Evolutionary conservation across 1,284 basidiomycete genomes (phyloP), one percentile per base, ranked within the genome.

Genomic region (Trichosporon coremiiforme): DNA sequence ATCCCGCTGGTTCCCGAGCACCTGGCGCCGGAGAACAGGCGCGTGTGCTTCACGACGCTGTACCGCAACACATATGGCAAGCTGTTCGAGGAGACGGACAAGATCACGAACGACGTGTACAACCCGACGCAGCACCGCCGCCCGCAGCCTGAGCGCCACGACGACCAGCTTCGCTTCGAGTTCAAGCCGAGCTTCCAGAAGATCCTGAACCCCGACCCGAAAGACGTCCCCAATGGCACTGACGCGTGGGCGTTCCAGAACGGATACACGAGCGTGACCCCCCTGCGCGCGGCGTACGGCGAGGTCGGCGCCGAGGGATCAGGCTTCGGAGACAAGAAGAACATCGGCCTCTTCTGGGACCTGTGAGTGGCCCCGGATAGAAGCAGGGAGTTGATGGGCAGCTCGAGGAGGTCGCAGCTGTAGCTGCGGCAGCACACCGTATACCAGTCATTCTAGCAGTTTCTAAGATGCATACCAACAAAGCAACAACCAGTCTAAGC

Each of bases 111-210:
- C 62, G 45, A 47, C 47, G 50, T 50, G 33, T 36, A 29, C 62
- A 68, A 57, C 60, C 66, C 64, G 45, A 62, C 72, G 35, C 33
- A 69, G 55, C 57, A 60, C 8, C 57, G 67, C 62, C 41, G 65
- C 5, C 65, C 69, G 50, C 35, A 68, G 68, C 55, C 66, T 1
- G 70, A 63, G 33, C 17, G 29, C n/a, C 55, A 55, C 12, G 68
- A 65, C 25, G 65, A 69, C 20, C 78, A 71, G 69, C 85, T 95
- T 66, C 83, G 87, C 36, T 97, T 96, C 86, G 89, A 88, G 78
- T 97, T 93, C 79, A 86, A 88, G 29, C 94, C 95, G 15, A 89
- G 92, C 66, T 89, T 95, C 85, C 84, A 84, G 12, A 85, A 85
- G 8, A 84, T 96, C 22, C 86, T 96, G 67, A 87, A 86, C 63